These are phyloP conservation scores for Speleostelium caveatum DNA, from an alignment of 78 protist genomes.

Conservation along the genomic window DNA sequence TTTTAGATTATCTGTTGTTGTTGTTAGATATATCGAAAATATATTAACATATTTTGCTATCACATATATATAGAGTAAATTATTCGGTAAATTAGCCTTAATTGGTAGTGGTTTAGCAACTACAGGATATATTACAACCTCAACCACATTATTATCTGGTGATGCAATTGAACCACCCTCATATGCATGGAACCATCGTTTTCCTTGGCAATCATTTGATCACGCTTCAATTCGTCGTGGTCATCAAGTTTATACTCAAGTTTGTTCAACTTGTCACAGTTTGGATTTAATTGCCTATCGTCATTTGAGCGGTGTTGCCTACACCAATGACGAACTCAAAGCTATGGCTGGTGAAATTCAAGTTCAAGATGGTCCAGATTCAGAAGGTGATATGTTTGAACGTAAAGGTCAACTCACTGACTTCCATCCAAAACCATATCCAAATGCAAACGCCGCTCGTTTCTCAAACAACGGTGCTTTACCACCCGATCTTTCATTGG, in stretches of 20 bases:
- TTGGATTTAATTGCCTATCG: conserved; percentile 72
- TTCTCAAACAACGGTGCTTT: conserved; percentile 93
- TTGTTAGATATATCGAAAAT: no score
- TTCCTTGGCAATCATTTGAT: conserved; percentile 85
- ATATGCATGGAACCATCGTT: conserved; percentile 78
- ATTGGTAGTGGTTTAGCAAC: conserved; percentile 15
- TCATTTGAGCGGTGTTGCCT: conserved; percentile 67
- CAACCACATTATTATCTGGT: conserved; percentile 39
- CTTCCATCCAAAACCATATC: conserved; percentile 79
- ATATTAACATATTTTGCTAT: no score
- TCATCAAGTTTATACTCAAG: conserved; percentile 84
- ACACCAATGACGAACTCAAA: conserved; percentile 68
- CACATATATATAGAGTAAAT: no score
- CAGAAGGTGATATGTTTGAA: conserved; percentile 84
- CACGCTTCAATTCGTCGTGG: conserved; percentile 83
- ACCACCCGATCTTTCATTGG: conserved; percentile 96
- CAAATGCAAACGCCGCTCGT: conserved; percentile 81
- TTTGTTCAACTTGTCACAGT: conserved; percentile 79
- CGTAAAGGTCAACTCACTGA: conserved; percentile 73
- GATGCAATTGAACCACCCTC: conserved; percentile 63
- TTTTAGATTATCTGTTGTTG: no score
- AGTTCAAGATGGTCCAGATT: conserved; percentile 89
- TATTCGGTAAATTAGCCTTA: conserved; percentile 15
- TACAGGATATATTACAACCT: conserved; percentile 14
- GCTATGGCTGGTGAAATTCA: conserved; percentile 76